A percentile compares a stretch with the other conserved stretches of the same genome.
Evolutionary conservation across 1,284 basidiomycete genomes (phyloP).

Genomic region (Sphaerobolus stellatus): DNA sequence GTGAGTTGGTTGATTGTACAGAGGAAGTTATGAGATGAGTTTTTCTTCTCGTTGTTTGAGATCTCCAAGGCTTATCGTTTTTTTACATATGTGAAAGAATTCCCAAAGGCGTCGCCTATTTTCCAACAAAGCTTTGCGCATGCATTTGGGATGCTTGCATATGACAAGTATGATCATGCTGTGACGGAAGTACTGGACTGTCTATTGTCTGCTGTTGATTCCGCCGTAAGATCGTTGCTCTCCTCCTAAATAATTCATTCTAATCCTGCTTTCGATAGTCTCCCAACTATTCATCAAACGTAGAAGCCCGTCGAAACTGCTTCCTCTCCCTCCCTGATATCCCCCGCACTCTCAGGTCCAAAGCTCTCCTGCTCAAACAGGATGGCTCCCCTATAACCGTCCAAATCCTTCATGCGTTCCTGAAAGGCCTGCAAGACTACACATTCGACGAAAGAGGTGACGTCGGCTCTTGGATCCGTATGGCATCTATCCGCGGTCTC

Average conservation of each 20-base stretch:
- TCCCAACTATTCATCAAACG: conserved; percentile 43
- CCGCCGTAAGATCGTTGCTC: conserved; percentile 44
- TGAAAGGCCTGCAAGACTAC: conserved; percentile 82
- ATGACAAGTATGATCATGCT: conserved; percentile 52
- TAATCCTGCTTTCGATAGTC: conserved; percentile 37
- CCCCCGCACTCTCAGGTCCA: conserved; percentile 39
- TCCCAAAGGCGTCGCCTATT: conserved; percentile 51
- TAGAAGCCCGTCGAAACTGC: conserved; percentile 73
- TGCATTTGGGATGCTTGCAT: conserved; percentile 74
- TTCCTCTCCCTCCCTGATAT: conserved; percentile 65
- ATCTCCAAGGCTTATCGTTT: conserved; percentile 16
- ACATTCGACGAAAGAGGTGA: conserved; percentile 94
- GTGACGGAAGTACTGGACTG: conserved; percentile 55
- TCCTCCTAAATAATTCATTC: conserved; percentile 18
- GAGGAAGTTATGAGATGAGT: conserved; percentile 70
- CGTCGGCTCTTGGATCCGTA: conserved; percentile 94
- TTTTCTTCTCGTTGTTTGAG: conserved; percentile 14
- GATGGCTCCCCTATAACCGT: not conserved
- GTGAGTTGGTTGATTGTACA: conserved; percentile 64
- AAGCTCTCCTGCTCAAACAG: conserved; percentile 1
- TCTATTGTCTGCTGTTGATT: conserved; percentile 58
- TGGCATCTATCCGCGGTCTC: conserved; percentile 69
- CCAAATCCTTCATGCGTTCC: conserved; percentile 25
- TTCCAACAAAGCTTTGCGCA: conserved; percentile 78
- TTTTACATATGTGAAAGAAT: conserved; percentile 65